Evolutionary conservation across 2,329 filamentous ascomycete species (phyloP).

Genomic region (Talaromyces sp.): DNA sequence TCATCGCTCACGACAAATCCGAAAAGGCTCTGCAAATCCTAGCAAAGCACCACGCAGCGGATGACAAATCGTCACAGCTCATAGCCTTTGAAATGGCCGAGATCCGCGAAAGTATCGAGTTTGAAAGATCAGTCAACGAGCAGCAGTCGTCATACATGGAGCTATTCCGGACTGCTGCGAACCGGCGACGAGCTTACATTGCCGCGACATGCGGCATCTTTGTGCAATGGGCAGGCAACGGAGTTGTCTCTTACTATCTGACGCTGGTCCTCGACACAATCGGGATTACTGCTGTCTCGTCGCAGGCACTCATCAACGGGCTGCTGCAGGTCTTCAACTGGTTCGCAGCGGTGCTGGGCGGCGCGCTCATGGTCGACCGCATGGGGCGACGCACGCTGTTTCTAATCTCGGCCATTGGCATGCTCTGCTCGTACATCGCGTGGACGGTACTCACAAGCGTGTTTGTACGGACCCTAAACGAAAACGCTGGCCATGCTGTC

Average conservation of each 20-base stretch:
- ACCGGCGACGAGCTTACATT: background rate
- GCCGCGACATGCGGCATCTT: background rate
- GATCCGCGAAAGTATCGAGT: slow-evolving; percentile 16
- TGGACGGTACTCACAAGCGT: slow-evolving; percentile 53
- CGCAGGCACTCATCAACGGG: slow-evolving; percentile 4
- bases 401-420: slow-evolving; percentile 39
- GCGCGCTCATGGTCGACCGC: slow-evolving; percentile 49
- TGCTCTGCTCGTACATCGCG: slow-evolving; percentile 44
- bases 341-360: slow-evolving; percentile 53
- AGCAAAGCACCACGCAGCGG: slow-evolving; percentile 55
- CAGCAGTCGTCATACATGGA: background rate
- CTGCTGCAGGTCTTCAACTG: slow-evolving; percentile 32
- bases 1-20: slow-evolving; percentile 55
- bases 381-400: slow-evolving; percentile 45
- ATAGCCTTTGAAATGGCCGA: slow-evolving; percentile 31
- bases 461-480: slow-evolving; percentile 38
- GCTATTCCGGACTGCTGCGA: background rate
- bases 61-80: slow-evolving; percentile 27
- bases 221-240: slow-evolving; percentile 61
- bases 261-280: slow-evolving; percentile 58
- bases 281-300: slow-evolving; percentile 45
- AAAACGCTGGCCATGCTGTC: slow-evolving; percentile 39
- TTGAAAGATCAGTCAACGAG: background rate
- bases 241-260: slow-evolving; percentile 63
- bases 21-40: slow-evolving; percentile 55